Percentiles rank a stretch among this genome's conserved stretches.
Evolutionary conservation across 371 early-diverging fungal species (phyloP).

Genomic region (Chytridium lagenaria): DNA sequence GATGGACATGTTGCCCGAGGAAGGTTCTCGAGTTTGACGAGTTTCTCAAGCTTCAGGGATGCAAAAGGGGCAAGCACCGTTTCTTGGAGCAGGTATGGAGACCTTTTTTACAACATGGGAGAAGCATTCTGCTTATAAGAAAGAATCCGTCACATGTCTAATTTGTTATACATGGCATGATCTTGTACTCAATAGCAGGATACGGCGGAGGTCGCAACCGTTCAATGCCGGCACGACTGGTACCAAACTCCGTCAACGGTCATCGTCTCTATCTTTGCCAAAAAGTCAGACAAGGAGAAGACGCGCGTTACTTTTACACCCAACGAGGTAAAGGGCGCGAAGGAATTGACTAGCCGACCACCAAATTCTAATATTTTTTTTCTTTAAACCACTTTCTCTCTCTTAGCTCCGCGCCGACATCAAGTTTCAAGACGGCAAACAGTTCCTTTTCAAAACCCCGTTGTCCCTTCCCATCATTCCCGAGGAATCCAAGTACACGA

Average conservation of each 20-base stretch:
- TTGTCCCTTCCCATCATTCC: slow-evolving; percentile 78
- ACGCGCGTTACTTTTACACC: slow-evolving; percentile 70
- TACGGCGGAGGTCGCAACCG: not conserved
- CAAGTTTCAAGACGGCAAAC: slow-evolving; percentile 66
- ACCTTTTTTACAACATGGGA: not conserved
- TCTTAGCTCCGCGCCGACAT: slow-evolving; percentile 57
- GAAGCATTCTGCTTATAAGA: slow-evolving; percentile 53
- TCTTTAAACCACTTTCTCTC: not conserved
- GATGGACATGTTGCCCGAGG: slow-evolving; percentile 56
- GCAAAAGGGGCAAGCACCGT: slow-evolving; percentile 81
- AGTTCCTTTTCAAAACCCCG: slow-evolving; percentile 63
- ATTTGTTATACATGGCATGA: too few species aligned
- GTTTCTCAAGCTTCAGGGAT: slow-evolving; percentile 92
- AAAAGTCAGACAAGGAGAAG: slow-evolving; percentile 75
- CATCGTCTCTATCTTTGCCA: slow-evolving; percentile 90
- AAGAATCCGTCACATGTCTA: too few species aligned
- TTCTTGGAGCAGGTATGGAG: slow-evolving; percentile 57
- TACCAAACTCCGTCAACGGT: slow-evolving; percentile 88
- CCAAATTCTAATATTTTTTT: not conserved
- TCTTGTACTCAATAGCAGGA: too few species aligned
- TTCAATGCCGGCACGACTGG: slow-evolving; percentile 84
- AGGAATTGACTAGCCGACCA: too few species aligned
- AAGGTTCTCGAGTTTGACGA: slow-evolving; percentile 97
- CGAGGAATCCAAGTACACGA: slow-evolving; percentile 68
- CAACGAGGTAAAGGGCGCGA: slow-evolving; percentile 42